phyloP scores from a whole-genome alignment of 2,329 filamentous ascomycete species.

The Alternaria ethzedia region DNA sequence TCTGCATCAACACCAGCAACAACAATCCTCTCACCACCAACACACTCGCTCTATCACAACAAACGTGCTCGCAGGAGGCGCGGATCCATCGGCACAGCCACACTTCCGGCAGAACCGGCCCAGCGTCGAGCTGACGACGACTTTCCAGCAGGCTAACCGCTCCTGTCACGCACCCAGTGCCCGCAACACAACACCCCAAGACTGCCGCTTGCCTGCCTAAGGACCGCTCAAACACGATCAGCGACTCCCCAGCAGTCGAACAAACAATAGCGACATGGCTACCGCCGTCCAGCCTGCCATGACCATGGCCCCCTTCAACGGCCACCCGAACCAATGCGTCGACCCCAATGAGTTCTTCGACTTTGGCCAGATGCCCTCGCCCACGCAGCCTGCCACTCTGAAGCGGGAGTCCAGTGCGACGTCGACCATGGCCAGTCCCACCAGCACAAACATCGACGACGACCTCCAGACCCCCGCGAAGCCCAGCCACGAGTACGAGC shows the following conservation, averaged over 20 bases:
- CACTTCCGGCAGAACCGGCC: slow-evolving; percentile 38
- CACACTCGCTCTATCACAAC: not conserved
- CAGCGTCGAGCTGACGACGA: slow-evolving; percentile 46
- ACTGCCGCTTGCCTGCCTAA: slow-evolving; percentile 37
- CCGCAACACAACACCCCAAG: slow-evolving; percentile 28
- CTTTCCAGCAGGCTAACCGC: slow-evolving; percentile 43
- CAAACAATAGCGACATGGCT: slow-evolving; percentile 36
- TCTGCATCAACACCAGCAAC: not conserved
- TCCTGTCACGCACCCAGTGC: slow-evolving; percentile 24
- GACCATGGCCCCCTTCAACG: slow-evolving; percentile 46
- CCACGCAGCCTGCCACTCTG: slow-evolving; percentile 60
- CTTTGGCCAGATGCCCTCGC: slow-evolving; percentile 67
- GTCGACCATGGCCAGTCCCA: slow-evolving; percentile 61
- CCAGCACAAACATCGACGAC: slow-evolving; percentile 58
- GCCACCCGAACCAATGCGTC: slow-evolving; percentile 44
- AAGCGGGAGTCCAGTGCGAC: slow-evolving; percentile 60
- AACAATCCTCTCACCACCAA: not conserved
- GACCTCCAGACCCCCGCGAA: slow-evolving; percentile 69
- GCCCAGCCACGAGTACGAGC: slow-evolving; percentile 93
- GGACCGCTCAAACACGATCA: slow-evolving; percentile 21
- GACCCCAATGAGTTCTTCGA: slow-evolving; percentile 54
- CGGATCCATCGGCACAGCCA: slow-evolving; percentile 34
- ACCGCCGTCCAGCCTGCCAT: slow-evolving; percentile 45
- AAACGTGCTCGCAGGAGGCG: not conserved
- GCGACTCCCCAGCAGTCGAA: slow-evolving; percentile 15